These are phyloP conservation scores for Ordospora colligata DNA, from an alignment of 371 early-diverging fungal species.

Conservation along the genomic window DNA sequence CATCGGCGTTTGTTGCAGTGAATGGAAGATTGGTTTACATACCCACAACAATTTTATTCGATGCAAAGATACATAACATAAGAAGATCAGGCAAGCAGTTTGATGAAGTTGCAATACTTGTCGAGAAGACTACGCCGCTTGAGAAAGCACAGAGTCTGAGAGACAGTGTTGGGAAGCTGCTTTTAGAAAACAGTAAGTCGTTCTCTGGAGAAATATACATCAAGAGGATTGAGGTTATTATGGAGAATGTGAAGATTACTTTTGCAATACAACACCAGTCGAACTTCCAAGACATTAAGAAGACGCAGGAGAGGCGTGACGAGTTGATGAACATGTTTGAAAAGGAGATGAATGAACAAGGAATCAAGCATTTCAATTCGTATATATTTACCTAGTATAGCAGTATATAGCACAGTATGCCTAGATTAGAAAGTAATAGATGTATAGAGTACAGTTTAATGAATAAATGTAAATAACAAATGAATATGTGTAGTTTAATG, in stretches of 20 bases:
- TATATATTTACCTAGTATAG: not conserved
- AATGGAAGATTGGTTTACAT: slow-evolving; percentile 54
- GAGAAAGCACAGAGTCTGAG: slow-evolving; percentile 40
- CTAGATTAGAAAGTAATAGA: not conserved
- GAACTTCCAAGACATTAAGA: slow-evolving; percentile 55
- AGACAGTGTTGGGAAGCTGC: slow-evolving; percentile 22
- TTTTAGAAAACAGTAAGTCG: slow-evolving; percentile 34
- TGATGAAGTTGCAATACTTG: slow-evolving; percentile 40
- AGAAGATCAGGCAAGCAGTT: slow-evolving; percentile 54
- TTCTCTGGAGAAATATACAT: slow-evolving; percentile 49
- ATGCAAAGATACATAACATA: slow-evolving; percentile 55
- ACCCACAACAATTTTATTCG: slow-evolving; percentile 54
- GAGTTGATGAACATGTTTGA: slow-evolving; percentile 42
- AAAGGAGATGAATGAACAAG: not conserved
- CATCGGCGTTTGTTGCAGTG: slow-evolving; percentile 51
- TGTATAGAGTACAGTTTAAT: too few species aligned
- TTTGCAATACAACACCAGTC: slow-evolving; percentile 53
- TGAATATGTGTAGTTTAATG: too few species aligned
- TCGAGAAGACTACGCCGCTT: slow-evolving; percentile 34
- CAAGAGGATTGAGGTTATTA: slow-evolving; percentile 32
- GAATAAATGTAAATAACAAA: too few species aligned
- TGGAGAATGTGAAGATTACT: slow-evolving; percentile 24
- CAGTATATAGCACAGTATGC: not conserved
- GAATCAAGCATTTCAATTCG: slow-evolving; percentile 16
- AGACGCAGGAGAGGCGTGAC: slow-evolving; percentile 40